These are phyloP conservation scores for Discostella stelligeroides DNA, from an alignment of 108 stramenopile species.

Conservation along the genomic window DNA sequence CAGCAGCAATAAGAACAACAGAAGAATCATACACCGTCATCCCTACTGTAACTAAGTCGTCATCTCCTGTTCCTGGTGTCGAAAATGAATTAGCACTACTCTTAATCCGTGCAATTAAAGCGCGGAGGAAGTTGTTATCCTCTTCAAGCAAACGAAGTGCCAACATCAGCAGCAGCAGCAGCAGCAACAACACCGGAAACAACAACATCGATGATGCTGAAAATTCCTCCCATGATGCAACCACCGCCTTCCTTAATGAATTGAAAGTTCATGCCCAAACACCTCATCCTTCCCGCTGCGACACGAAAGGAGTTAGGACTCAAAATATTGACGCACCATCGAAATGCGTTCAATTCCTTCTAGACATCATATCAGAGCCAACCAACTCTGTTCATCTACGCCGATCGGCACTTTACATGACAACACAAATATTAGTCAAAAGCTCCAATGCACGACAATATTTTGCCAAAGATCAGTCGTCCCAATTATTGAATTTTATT, in stretches of 20 bases:
- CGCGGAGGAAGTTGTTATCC: constrained; percentile 26
- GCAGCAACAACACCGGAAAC: neutral
- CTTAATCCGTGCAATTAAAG: constrained; percentile 38
- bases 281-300: neutral
- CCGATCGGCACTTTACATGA: constrained; percentile 25
- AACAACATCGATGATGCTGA: constrained; percentile 13
- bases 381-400: constrained; percentile 46
- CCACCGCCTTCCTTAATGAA: constrained; percentile 35
- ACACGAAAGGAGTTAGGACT: neutral
- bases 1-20: too few species aligned
- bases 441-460: constrained; percentile 34
- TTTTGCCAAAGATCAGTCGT: constrained; percentile 17
- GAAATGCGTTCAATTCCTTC: constrained; percentile 31
- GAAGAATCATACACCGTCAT: constrained; percentile 1
- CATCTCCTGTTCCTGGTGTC: constrained; percentile 39
- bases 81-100: constrained; percentile 28
- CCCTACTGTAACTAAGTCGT: too few species aligned
- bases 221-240: constrained; percentile 33
- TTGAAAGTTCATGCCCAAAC: constrained; percentile 20
- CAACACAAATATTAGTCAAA: constrained; percentile 24
- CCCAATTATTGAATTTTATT: constrained; percentile 24
- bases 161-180: too few species aligned
- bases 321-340: constrained; percentile 19
- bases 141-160: neutral
- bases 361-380: constrained; percentile 21